phyloP scores from a whole-genome alignment of 1,139 yeast species.

The Kluyveromyces sp. region DNA sequence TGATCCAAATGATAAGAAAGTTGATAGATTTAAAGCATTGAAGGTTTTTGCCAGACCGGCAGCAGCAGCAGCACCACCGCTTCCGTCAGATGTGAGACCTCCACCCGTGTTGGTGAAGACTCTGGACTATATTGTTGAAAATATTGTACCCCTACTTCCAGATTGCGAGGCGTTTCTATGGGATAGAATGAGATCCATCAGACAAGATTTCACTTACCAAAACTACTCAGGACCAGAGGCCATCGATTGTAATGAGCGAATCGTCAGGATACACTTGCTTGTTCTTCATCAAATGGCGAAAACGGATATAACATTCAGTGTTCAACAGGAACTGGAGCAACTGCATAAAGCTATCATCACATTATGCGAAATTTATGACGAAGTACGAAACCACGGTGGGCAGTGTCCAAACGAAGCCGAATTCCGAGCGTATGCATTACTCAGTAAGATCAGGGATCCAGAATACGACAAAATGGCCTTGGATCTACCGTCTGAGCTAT shows the following conservation, averaged over 20 bases:
- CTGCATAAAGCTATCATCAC: constrained; percentile 89
- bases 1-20: constrained; percentile 47
- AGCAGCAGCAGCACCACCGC: constrained; percentile 96
- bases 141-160: constrained; percentile 61
- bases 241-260: constrained; percentile 83
- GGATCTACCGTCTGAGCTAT: constrained; percentile 52
- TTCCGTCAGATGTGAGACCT: constrained; percentile 96
- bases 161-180: constrained; percentile 89
- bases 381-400: constrained; percentile 65
- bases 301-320: constrained; percentile 67
- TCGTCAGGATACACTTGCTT: constrained; percentile 80
- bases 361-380: constrained; percentile 78
- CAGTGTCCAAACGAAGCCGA: constrained; percentile 82
- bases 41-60: constrained; percentile 97
- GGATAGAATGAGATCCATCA: constrained; percentile 96
- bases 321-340: constrained; percentile 94
- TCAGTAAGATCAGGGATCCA: constrained; percentile 77
- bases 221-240: constrained; percentile 93
- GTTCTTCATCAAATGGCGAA: constrained; percentile 86
- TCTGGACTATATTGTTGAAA: constrained; percentile 60
- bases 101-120: constrained; percentile 66
- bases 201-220: constrained; percentile 96
- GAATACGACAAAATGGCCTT: constrained; percentile 78
- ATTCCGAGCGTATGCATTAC: constrained; percentile 77
- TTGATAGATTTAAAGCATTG: constrained; percentile 60